Conservation (phyloP, 78 protist genomes). For the Reticulomyxa filosa region DNA sequence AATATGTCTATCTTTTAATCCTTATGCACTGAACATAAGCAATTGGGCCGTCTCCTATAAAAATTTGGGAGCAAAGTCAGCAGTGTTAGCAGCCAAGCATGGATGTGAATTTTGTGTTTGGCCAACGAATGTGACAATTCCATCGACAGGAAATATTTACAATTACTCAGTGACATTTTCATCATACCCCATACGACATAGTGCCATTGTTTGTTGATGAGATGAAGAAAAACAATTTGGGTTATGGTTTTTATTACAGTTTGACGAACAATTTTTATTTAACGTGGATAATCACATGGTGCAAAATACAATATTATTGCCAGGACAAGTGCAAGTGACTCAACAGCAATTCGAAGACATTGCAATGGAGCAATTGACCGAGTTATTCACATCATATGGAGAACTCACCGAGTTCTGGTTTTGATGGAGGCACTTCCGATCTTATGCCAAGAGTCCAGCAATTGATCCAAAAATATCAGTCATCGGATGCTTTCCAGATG, state of each 20-base stretch:
- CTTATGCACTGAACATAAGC: not conserved
- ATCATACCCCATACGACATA: no score
- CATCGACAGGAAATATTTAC: not conserved
- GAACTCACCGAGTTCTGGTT: not conserved
- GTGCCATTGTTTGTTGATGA: not conserved
- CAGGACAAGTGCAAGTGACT: not conserved
- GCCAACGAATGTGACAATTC: not conserved
- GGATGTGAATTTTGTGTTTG: not conserved
- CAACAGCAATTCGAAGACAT: not conserved
- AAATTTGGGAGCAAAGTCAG: not conserved
- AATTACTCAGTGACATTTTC: no score
- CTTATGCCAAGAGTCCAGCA: not conserved
- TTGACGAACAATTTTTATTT: not conserved
- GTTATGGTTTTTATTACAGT: not conserved
- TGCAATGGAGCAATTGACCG: not conserved
- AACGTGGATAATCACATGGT: not conserved
- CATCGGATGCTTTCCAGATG: not conserved
- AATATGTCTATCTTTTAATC: no score
- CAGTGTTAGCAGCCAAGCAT: not conserved
- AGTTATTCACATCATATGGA: not conserved
- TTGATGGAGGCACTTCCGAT: not conserved
- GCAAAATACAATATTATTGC: not conserved
- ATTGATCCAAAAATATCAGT: not conserved
- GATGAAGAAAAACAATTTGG: not conserved
- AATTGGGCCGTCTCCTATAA: not conserved